Percentiles rank a stretch among this genome's conserved stretches.
Conservation (phyloP, 805 yeast genomes). For the Wickerhamiella australiensis region DNA sequence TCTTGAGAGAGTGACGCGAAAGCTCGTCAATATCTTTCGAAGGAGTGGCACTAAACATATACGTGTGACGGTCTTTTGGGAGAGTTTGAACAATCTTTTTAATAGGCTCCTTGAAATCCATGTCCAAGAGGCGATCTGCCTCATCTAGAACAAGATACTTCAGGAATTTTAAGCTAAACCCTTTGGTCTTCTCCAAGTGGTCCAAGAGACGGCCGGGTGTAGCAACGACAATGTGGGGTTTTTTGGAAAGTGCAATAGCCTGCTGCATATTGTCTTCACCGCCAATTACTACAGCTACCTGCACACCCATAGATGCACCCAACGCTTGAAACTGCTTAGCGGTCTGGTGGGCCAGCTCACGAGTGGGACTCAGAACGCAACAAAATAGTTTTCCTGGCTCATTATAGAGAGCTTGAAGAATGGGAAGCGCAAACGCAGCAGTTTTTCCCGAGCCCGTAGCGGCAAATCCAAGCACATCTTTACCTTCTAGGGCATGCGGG, state of each 20-base stretch:
- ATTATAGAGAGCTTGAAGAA: constrained; percentile 79
- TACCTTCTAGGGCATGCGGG: constrained; percentile 81
- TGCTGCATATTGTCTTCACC: constrained; percentile 99
- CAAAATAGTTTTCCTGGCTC: constrained; percentile 77
- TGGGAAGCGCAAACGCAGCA: constrained; percentile 96
- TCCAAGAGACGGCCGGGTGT: constrained; percentile 88
- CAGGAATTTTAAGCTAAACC: constrained; percentile 66
- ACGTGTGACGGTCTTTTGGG: constrained; percentile 69
- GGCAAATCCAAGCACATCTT: constrained; percentile 90
- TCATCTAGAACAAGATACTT: constrained; percentile 89
- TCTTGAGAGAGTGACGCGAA: constrained; percentile 78
- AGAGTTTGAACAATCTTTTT: constrained; percentile 74
- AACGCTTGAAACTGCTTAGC: constrained; percentile 91
- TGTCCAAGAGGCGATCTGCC: constrained; percentile 88
- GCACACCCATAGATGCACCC: constrained; percentile 84
- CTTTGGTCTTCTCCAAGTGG: constrained; percentile 85
- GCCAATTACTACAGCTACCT: constrained; percentile 82
- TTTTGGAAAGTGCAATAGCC: constrained; percentile 82
- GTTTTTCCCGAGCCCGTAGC: constrained; percentile 98
- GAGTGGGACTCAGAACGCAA: constrained; percentile 68
- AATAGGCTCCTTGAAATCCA: constrained; percentile 93
- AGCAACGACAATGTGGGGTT: constrained; percentile 90
- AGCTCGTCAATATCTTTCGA: constrained; percentile 88
- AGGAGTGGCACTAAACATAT: constrained; percentile 91
- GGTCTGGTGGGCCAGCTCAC: constrained; percentile 48